Conservation (phyloP, 441 rosid genomes). For the Francoa sonchifolia region DNA sequence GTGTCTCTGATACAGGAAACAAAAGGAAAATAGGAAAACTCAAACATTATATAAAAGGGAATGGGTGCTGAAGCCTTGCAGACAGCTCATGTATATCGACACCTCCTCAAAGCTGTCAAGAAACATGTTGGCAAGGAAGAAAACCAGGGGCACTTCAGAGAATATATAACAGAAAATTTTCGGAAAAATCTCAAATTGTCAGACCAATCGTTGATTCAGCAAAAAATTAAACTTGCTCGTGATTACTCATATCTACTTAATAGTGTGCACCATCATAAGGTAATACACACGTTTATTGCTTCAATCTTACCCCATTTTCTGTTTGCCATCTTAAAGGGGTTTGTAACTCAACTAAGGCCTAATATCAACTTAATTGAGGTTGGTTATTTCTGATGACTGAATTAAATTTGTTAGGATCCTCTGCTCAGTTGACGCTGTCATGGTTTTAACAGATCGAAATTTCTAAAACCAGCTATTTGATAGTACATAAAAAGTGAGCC, state of each 20-base stretch:
- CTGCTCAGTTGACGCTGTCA: no score
- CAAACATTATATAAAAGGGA: no score
- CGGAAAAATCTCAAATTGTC: conserved; percentile 27
- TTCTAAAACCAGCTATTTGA: no score
- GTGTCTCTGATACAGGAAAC: conserved; percentile 3
- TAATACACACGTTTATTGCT: conserved; percentile 11
- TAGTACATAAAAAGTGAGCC: no score
- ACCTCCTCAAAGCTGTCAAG: conserved; percentile 58
- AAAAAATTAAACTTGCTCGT: conserved; percentile 48
- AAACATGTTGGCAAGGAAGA: conserved; percentile 71
- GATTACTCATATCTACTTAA: conserved; percentile 53
- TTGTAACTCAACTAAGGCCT: neutral
- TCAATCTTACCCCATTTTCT: neutral
- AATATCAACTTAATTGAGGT: no score
- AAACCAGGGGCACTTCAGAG: conserved; percentile 50
- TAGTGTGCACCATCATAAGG: conserved; percentile 85
- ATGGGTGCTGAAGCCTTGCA: conserved; percentile 33
- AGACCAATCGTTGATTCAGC: conserved; percentile 26
- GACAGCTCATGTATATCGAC: conserved; percentile 46
- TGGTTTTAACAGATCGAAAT: no score
- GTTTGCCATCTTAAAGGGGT: neutral
- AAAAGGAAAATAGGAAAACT: no score
- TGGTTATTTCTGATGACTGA: no score
- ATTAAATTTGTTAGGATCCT: no score
- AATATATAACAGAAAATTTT: conserved; percentile 43